Conservation (phyloP, 371 early-diverging fungal genomes). For the Mortierella sp. region DNA sequence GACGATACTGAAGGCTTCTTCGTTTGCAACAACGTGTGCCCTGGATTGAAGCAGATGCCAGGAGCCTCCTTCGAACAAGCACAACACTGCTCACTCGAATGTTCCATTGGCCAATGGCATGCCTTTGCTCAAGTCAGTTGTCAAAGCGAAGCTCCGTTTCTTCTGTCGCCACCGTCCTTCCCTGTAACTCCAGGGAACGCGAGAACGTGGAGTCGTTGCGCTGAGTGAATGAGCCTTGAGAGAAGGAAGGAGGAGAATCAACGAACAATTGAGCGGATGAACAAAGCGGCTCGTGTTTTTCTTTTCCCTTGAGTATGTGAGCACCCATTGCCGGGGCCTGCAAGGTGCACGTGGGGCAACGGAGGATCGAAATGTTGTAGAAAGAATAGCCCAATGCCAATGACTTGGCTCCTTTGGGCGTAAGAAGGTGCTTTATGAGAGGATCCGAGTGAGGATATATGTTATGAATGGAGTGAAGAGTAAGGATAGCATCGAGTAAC, state of each 20-base stretch:
- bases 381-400: neutral
- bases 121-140: neutral
- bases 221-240: neutral
- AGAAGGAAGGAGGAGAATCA: neutral
- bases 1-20: too few species aligned
- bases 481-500: too few species aligned
- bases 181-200: neutral
- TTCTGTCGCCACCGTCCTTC: neutral
- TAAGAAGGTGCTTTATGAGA: neutral
- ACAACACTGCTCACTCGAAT: neutral
- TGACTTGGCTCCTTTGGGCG: neutral
- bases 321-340: constrained; percentile 7
- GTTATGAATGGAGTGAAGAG: too few species aligned
- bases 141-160: neutral
- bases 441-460: too few species aligned
- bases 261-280: neutral
- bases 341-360: neutral
- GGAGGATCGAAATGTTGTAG: neutral
- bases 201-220: neutral
- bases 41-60: too few species aligned
- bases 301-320: neutral
- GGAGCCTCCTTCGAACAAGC: too few species aligned
- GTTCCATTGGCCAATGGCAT: neutral
- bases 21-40: neutral
- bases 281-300: neutral